Base-by-base conservation (phyloP, 2,329 filamentous ascomycete species). In the Coleophoma crateriformis region DNA sequence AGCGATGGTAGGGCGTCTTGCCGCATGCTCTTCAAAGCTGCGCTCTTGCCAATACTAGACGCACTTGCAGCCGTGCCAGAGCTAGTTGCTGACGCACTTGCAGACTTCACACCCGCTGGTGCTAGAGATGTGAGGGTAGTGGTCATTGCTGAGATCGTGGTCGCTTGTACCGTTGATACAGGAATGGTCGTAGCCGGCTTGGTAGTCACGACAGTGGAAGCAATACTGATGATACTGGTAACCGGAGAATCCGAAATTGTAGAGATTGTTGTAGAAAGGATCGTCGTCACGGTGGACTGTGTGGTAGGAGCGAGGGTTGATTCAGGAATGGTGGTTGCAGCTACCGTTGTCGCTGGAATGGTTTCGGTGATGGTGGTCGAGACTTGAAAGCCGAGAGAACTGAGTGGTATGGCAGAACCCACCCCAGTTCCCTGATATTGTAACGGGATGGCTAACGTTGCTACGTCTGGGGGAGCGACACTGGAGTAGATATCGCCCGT, bases 341-440 rank as follows among this genome's bases (percentile, higher is more conserved):
- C 37, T 7, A 50, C 40, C 2, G 52, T 58, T 4, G 44, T 54
- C 1, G 41, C 50, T 1, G 54, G 46, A 7, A 60, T 12, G 1
- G 59, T 62, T 1, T 57, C 60, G 2, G 54, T 58, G 34, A 54
- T 58, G 1, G 60, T 71, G 32, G 64, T 58, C 0, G 67, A 66
- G 4, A 68, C 53, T 10, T 67, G 49, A 11, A 63, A 66, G 14
- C 70, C 74, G 10, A 77, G 59, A 41, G 66, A 68, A 8, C 65
- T 69, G 0, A 66, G 65, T 0, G 74, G 73, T 38, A 77, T 71
- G 0, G 72, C 72, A 15, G 62, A 67, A 7, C 73, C 74, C 3
- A 72, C 67, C 13, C 74, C 74, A 1, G 65, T 64, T 14, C 65
- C 71, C 0, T 74, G 77, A 52, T 64, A 76, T 40, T 72, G 71